phyloP scores from a whole-genome alignment of 2,329 filamentous ascomycete species.

The Fusarium coffeatum region DNA sequence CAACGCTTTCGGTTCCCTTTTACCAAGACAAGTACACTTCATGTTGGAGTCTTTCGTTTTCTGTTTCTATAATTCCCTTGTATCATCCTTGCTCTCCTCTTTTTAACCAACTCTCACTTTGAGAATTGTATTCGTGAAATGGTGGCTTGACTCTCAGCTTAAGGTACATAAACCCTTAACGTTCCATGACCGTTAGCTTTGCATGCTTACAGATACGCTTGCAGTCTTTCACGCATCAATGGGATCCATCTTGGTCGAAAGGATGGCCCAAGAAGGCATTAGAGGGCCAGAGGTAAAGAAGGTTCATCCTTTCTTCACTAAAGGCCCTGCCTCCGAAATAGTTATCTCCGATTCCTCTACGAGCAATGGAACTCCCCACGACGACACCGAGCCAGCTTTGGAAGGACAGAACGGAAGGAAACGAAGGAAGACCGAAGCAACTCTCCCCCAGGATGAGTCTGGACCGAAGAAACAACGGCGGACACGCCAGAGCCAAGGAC shows the following conservation, averaged over 20 bases:
- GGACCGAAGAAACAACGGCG: constrained; percentile 46
- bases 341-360: constrained; percentile 1
- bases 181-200: not conserved
- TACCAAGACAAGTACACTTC: constrained; percentile 15
- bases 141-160: constrained; percentile 29
- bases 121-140: constrained; percentile 20
- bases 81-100: not conserved
- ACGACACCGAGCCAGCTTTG: constrained; percentile 12
- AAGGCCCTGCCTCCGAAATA: constrained; percentile 32
- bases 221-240: constrained; percentile 49
- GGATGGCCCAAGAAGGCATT: constrained; percentile 58
- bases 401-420: constrained; percentile 54
- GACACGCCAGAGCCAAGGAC: constrained; percentile 34
- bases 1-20: constrained; percentile 27
- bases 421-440: constrained; percentile 55
- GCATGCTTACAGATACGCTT: not conserved
- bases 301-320: constrained; percentile 67
- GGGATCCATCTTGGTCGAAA: constrained; percentile 56
- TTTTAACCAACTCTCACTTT: not conserved
- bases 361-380: not conserved
- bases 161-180: constrained; percentile 20
- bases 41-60: not conserved
- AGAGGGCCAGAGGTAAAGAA: constrained; percentile 56
- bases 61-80: not conserved
- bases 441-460: constrained; percentile 34